Evolutionary conservation across 2,329 filamentous ascomycete species (phyloP).

Genomic region (Bipolaris sorokiniana): DNA sequence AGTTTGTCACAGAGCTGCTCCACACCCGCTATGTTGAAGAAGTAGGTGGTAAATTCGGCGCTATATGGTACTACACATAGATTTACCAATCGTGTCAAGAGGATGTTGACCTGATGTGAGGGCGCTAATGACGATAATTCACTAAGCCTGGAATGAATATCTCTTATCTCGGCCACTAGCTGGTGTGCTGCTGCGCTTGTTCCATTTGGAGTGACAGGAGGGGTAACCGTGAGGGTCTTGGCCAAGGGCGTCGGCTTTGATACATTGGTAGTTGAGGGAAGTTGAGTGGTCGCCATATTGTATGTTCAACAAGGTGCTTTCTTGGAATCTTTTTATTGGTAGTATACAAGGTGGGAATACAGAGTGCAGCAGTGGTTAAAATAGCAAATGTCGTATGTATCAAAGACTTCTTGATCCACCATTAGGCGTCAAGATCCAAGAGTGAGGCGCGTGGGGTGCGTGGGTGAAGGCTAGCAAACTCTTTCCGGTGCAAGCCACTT

Average conservation of each 20-base stretch:
- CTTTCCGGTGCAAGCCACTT: conserved; percentile 10
- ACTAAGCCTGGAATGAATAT: conserved; percentile 25
- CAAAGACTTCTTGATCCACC: conserved; percentile 3
- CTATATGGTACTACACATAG: conserved; percentile 43
- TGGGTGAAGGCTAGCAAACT: conserved; percentile 10
- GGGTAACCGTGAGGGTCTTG: conserved; percentile 14
- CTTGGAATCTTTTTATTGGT: background rate
- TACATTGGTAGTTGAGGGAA: background rate
- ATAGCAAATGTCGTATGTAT: background rate
- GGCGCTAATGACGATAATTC: conserved; percentile 39
- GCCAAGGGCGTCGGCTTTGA: background rate
- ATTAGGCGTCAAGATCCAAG: background rate
- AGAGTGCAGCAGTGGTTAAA: background rate
- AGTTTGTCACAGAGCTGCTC: conserved; percentile 47
- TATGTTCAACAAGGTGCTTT: background rate
- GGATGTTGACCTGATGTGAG: conserved; percentile 38
- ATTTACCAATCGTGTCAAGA: conserved; percentile 48
- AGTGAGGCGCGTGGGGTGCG: background rate
- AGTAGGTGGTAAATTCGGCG: conserved; percentile 26
- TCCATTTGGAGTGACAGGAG: conserved; percentile 34
- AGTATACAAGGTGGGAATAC: background rate
- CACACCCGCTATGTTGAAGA: conserved; percentile 43
- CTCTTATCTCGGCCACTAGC: conserved; percentile 29
- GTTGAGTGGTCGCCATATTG: conserved; percentile 4
- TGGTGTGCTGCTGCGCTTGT: conserved; percentile 24